Evolutionary conservation across 176 grass and related monocot genomes (phyloP).

Genomic region (Rhipidocladum racemiflorum): DNA sequence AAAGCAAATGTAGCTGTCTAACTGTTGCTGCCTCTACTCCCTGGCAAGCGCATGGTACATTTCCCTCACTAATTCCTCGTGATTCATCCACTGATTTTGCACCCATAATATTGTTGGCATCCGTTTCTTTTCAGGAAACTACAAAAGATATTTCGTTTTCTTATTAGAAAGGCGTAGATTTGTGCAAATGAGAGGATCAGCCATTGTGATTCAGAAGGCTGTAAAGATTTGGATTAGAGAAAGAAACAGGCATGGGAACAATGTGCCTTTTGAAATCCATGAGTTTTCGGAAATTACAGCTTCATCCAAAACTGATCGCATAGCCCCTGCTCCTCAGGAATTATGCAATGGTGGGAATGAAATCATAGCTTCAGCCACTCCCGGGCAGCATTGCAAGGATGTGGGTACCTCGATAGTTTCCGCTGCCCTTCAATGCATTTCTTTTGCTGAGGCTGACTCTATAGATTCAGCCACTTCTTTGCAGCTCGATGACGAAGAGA

Average conservation of each 20-base stretch:
- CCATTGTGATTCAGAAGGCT: slow-evolving; percentile 41
- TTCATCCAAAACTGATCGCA: slow-evolving; percentile 14
- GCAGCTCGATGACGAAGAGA: not conserved
- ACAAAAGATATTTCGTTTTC: slow-evolving; percentile 35
- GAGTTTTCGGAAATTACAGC: slow-evolving; percentile 14
- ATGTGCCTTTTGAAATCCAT: slow-evolving; percentile 3
- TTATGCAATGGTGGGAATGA: slow-evolving; percentile 1
- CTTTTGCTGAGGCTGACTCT: not conserved
- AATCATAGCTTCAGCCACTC: not conserved
- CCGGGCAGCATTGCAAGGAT: not conserved
- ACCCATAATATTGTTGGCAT: not conserved
- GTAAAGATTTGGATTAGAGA: slow-evolving; percentile 45
- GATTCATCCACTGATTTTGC: not conserved
- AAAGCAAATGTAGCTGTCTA: not conserved
- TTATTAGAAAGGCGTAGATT: slow-evolving; percentile 57
- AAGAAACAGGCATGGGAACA: slow-evolving; percentile 23
- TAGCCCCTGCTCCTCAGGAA: not conserved
- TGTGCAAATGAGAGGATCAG: slow-evolving; percentile 53
- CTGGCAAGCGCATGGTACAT: slow-evolving; percentile 30
- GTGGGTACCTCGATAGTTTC: slow-evolving; percentile 5
- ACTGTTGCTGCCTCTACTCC: slow-evolving; percentile 1
- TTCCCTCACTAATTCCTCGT: not conserved
- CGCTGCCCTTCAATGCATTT: not conserved
- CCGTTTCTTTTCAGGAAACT: slow-evolving; percentile 35
- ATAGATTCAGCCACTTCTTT: not conserved